These are phyloP conservation scores for Globisporangium camurandrum DNA, from an alignment of 352 stramenopile genomes.

Conservation along the genomic window DNA sequence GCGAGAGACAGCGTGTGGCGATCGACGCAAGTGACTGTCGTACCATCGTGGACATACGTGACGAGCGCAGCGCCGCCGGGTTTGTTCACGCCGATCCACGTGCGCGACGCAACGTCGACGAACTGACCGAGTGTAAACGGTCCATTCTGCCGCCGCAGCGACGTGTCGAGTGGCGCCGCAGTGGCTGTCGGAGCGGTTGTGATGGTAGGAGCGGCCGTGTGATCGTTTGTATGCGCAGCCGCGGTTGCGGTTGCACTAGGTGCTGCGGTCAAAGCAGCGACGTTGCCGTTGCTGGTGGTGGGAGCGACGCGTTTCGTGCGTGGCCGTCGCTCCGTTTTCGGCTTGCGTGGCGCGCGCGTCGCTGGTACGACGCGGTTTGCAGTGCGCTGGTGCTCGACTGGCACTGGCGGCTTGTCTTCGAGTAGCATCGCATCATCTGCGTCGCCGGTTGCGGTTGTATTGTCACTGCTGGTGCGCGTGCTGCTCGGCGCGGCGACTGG, in stretches of 20 bases:
- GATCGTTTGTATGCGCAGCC: too few species aligned
- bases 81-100: conserved; percentile 91
- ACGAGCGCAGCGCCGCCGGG: conserved; percentile 81
- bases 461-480: too few species aligned
- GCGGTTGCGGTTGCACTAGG: not conserved
- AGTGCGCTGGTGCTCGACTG: too few species aligned
- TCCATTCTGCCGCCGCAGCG: conserved; percentile 17
- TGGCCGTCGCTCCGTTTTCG: not conserved
- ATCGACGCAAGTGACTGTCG: too few species aligned
- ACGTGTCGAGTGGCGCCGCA: conserved; percentile 10
- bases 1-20: too few species aligned
- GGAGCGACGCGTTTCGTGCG: not conserved
- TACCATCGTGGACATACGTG: conserved; percentile 43
- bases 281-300: not conserved
- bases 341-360: not conserved
- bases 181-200: conserved; percentile 6
- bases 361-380: too few species aligned
- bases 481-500: conserved; percentile 14
- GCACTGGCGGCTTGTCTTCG: not conserved
- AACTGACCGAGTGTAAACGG: conserved; percentile 55
- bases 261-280: conserved; percentile 8
- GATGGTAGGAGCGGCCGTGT: too few species aligned
- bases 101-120: conserved; percentile 83
- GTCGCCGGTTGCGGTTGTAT: too few species aligned
- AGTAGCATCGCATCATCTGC: too few species aligned